A percentile compares a stretch with the other conserved stretches of the same genome.
phyloP scores from a whole-genome alignment of 768 basidiomycete species.

The Russula sp. region DNA sequence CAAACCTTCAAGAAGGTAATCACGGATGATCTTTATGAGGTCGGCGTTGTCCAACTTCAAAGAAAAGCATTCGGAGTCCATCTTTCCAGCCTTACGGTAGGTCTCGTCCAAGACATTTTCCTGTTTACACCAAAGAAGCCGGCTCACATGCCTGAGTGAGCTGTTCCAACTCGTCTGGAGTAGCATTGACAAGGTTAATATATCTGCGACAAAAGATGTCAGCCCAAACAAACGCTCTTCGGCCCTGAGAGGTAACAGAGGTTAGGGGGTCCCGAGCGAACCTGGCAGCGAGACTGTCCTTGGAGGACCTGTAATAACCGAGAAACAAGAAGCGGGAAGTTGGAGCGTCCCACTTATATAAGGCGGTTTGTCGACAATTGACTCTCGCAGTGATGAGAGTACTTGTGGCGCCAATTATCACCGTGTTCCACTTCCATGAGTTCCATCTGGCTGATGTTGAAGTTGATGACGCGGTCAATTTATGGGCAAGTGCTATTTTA shows the following conservation, averaged over 20 bases:
- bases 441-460: too few relatives aligned
- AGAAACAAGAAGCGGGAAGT: neutral
- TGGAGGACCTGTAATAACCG: neutral
- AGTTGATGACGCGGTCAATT: too few relatives aligned
- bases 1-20: neutral
- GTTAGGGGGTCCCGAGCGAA: neutral
- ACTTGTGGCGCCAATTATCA: neutral
- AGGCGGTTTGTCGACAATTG: neutral
- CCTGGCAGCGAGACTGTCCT: neutral
- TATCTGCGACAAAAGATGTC: too few relatives aligned
- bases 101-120: neutral
- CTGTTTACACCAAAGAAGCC: neutral
- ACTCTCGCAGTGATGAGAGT: neutral
- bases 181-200: too few relatives aligned
- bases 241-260: too few relatives aligned
- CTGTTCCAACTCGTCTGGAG: neutral
- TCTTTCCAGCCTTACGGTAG: slow-evolving; percentile 1
- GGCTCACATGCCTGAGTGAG: slow-evolving; percentile 9
- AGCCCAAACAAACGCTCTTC: neutral
- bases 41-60: neutral
- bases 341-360: neutral
- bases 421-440: too few relatives aligned
- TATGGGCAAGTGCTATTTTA: too few relatives aligned
- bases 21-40: neutral
- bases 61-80: neutral